phyloP scores from a whole-genome alignment of 225 moss, liverwort and hornwort species.

The Bryoerythrophyllum caledonicum region DNA sequence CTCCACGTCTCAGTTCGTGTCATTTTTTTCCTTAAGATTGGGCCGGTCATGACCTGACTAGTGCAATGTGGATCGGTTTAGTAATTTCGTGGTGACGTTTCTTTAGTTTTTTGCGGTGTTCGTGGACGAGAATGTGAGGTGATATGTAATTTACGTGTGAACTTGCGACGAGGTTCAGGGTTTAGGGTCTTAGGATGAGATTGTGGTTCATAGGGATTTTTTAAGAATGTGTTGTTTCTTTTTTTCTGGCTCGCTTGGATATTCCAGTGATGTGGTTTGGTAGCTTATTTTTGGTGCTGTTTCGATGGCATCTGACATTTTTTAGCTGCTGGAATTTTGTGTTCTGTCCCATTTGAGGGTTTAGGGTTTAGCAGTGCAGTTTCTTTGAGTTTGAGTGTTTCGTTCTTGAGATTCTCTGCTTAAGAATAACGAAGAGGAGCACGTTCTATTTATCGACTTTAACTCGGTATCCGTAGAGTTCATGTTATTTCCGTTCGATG shows the following conservation, averaged over 20 bases:
- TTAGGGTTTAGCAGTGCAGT: background rate
- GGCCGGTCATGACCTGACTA: background rate
- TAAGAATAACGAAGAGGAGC: background rate
- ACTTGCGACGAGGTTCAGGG: background rate
- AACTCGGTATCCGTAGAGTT: background rate
- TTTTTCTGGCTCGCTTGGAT: background rate
- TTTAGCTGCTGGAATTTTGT: background rate
- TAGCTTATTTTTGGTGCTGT: background rate
- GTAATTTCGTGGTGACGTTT: background rate
- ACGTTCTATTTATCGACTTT: background rate
- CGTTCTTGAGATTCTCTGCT: background rate
- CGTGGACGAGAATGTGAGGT: background rate
- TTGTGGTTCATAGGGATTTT: background rate
- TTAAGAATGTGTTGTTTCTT: background rate
- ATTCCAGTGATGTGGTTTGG: background rate
- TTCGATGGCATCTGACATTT: background rate
- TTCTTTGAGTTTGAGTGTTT: background rate
- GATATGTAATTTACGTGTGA: background rate
- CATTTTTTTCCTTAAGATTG: background rate
- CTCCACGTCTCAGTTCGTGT: background rate
- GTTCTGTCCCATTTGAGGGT: background rate
- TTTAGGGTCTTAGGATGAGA: background rate
- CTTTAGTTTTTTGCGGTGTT: background rate
- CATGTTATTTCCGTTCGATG: background rate
- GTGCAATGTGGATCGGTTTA: background rate